Evolutionary conservation across 2,329 filamentous ascomycete genomes (phyloP).

Genomic region (Fonsecaea pedrosoi): DNA sequence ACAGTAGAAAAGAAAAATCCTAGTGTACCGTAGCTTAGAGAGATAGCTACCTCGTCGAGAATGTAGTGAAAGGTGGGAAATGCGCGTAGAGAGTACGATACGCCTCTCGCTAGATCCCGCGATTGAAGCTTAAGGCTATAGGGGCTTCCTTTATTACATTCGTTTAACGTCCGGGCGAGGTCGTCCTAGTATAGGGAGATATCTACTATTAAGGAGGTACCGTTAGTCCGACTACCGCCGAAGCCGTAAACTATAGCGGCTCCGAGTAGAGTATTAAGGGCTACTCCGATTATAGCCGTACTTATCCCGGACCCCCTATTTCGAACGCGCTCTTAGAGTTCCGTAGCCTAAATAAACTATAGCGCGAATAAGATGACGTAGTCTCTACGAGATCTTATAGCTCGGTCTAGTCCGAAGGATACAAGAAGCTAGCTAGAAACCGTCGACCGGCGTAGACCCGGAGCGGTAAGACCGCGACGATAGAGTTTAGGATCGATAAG

Average conservation of each 20-base stretch:
- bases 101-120: conserved; percentile 7
- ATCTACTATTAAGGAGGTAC: conserved; percentile 5
- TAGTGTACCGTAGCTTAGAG: conserved; percentile 2
- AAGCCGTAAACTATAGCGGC: neutral
- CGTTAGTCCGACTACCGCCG: neutral
- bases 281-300: neutral
- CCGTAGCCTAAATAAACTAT: neutral
- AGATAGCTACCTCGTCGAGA: conserved; percentile 12
- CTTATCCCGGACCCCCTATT: neutral
- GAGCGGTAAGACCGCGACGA: too few species aligned
- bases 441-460: too few species aligned
- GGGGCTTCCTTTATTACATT: conserved; percentile 9
- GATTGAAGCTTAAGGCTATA: neutral
- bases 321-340: neutral
- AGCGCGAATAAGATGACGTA: neutral
- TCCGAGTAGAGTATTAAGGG: neutral
- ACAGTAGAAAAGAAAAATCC: neutral
- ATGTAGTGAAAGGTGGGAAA: conserved; percentile 1
- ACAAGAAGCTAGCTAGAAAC: too few species aligned
- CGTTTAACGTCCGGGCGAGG: neutral
- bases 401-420: too few species aligned
- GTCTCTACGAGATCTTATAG: too few species aligned
- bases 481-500: too few species aligned
- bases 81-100: conserved; percentile 8
- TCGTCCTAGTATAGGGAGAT: conserved; percentile 1